Base-by-base conservation (phyloP, 2,329 filamentous ascomycete genomes). In the Paraconiothyrium brasiliense region DNA sequence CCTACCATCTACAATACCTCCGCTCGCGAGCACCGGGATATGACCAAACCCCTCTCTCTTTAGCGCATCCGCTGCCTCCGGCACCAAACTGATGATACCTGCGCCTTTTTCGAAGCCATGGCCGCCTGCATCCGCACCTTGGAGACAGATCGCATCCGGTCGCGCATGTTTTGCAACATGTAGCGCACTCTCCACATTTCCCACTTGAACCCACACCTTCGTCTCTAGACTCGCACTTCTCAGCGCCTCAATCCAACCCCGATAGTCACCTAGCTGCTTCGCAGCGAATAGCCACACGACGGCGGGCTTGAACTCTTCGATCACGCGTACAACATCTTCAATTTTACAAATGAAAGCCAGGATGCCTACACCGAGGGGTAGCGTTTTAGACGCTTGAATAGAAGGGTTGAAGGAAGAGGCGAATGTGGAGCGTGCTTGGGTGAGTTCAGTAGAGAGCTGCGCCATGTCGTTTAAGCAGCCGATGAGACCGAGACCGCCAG, bases 221-320 rank as follows among this genome's bases (percentile, higher is more conserved):
- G 60, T 84, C 6, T 61, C 52, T 57, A 75, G 70, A 76, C 39
- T 76, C 70, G 74, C 63, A 1, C 66, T 62, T 24, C 79, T 72
- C n/a, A 77, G 66, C 9, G 70, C 77, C 9, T 56, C 65, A 32
- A 74, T 73, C 78, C 73, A 81, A 34, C 27, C 72, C n/a, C 60
- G 65, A 60, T 78, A 75, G 24, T 81, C 77, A 22, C 80, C 71
- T 27, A 78, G 35, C 27, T 81, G 73, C 5, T 80, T 77, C 1
- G 88, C 87, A 1, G 88, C 90, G 69, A 91, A 91, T 6, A 92
- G 81, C 89, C 89, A 92, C 1, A 90, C 80, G 0, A 87, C 88
- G 0, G 83, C 84, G 0, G 89, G 88, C 1, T 78, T 79, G 71
- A 87, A 84, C 61, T 81, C 79, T 39, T 71, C 70, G 6, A 92